A percentile compares a stretch with the other conserved stretches of the same genome.
Evolutionary conservation across 495 filamentous ascomycete genomes (phyloP).

Genomic region (Staphylotrichum longicolle): DNA sequence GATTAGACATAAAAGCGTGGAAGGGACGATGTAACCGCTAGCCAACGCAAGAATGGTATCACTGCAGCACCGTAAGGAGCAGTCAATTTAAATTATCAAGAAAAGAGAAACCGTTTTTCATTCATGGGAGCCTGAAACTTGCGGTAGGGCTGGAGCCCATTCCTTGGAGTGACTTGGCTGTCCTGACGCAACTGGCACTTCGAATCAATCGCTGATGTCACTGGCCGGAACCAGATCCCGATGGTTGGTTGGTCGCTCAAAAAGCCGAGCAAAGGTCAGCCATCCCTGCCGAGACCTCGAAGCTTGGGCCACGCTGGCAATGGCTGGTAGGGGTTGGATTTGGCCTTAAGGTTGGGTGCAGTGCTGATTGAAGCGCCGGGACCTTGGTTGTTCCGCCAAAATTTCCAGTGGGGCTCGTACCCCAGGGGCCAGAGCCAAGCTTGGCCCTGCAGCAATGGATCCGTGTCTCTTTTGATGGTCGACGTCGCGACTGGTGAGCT

Average conservation of each 20-base stretch:
- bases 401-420: constrained; percentile 13
- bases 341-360: no score
- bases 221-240: constrained; percentile 15
- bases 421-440: neutral
- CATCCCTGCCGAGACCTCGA: neutral
- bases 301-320: neutral
- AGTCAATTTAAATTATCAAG: neutral
- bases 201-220: constrained; percentile 30
- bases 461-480: constrained; percentile 29
- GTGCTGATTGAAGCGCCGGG: constrained; percentile 8
- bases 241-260: neutral
- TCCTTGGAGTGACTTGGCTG: neutral
- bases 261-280: no score
- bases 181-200: constrained; percentile 21
- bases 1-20: no score
- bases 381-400: constrained; percentile 32
- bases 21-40: no score
- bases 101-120: neutral
- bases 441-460: constrained; percentile 16
- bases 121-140: neutral
- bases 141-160: neutral
- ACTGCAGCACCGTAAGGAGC: neutral
- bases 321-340: no score
- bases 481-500: constrained; percentile 25
- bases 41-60: no score